phyloP scores from a whole-genome alignment of 352 stramenopile genomes.

The Phytopythium vexans region DNA sequence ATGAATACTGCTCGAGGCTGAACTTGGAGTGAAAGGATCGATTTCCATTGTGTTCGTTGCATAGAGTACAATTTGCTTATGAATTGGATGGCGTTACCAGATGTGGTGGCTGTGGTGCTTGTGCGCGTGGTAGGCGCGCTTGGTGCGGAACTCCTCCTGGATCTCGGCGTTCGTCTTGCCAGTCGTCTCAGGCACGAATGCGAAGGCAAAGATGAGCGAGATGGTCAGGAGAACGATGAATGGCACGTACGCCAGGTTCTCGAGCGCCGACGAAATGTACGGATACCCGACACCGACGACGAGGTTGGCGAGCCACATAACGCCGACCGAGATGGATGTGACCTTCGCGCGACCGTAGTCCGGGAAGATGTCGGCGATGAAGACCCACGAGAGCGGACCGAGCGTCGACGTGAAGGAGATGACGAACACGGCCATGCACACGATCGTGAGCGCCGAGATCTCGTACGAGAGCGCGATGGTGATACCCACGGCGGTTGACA shows the following conservation, averaged over 20 bases:
- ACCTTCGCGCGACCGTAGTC: slow-evolving; percentile 28
- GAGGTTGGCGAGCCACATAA: slow-evolving; percentile 24
- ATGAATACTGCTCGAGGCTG: too few relatives aligned
- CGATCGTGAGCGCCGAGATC: slow-evolving; percentile 14
- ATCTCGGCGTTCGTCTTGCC: slow-evolving; percentile 52
- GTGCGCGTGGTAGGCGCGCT: background rate
- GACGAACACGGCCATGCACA: slow-evolving; percentile 18
- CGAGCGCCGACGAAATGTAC: slow-evolving; percentile 20
- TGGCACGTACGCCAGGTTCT: slow-evolving; percentile 28
- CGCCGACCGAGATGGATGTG: slow-evolving; percentile 21
- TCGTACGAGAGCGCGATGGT: slow-evolving; percentile 23
- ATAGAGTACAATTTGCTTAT: too few relatives aligned
- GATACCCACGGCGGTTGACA: slow-evolving; percentile 25
- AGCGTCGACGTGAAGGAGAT: slow-evolving; percentile 23
- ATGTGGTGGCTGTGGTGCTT: too few relatives aligned
- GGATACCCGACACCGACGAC: slow-evolving; percentile 12
- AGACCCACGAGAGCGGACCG: slow-evolving; percentile 29
- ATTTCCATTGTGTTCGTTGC: too few relatives aligned
- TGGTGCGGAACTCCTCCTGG: slow-evolving; percentile 36
- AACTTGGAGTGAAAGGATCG: too few relatives aligned
- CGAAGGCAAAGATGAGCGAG: slow-evolving; percentile 26
- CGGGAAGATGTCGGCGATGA: slow-evolving; percentile 37
- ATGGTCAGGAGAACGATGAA: slow-evolving; percentile 25
- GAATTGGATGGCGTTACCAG: too few relatives aligned
- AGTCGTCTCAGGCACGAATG: slow-evolving; percentile 35